These are phyloP conservation scores for Talaromyces atroroseus DNA, from an alignment of 2,329 filamentous ascomycete genomes.

Conservation along the genomic window DNA sequence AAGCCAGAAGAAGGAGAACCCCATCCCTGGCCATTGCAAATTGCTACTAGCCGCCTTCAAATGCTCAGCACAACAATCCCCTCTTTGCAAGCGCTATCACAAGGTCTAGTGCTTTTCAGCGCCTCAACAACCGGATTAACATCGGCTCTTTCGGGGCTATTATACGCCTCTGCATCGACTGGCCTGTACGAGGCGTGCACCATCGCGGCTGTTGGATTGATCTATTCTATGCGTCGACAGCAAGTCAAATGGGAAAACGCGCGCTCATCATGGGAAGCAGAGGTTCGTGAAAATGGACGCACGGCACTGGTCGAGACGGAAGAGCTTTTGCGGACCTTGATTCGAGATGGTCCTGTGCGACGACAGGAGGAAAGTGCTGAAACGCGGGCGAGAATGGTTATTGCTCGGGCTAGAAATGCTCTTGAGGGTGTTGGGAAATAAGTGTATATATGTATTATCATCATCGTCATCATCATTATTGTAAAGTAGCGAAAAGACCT, in stretches of 20 bases:
- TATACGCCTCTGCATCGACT: slow-evolving; percentile 50
- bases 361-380: slow-evolving; percentile 36
- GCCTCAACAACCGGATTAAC: slow-evolving; percentile 65
- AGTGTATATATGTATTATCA: slow-evolving; percentile 9
- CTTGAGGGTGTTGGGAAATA: slow-evolving; percentile 33
- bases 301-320: slow-evolving; percentile 52
- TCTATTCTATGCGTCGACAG: slow-evolving; percentile 53
- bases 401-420: slow-evolving; percentile 43
- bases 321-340: slow-evolving; percentile 41
- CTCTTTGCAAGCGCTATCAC: slow-evolving; percentile 65
- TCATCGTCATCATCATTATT: neutral
- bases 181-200: slow-evolving; percentile 55
- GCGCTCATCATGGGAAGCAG: slow-evolving; percentile 47
- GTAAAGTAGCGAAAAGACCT: neutral
- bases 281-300: slow-evolving; percentile 53
- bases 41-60: slow-evolving; percentile 63
- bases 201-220: slow-evolving; percentile 54
- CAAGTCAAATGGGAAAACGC: slow-evolving; percentile 56
- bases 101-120: slow-evolving; percentile 69
- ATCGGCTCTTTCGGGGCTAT: slow-evolving; percentile 50
- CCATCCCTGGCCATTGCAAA: slow-evolving; percentile 66
- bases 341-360: slow-evolving; percentile 38
- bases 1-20: slow-evolving; percentile 12
- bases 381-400: slow-evolving; percentile 38
- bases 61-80: slow-evolving; percentile 63